These are phyloP conservation scores for Hypomontagnella monticulosa DNA, from an alignment of 495 filamentous ascomycete genomes.

Conservation along the genomic window DNA sequence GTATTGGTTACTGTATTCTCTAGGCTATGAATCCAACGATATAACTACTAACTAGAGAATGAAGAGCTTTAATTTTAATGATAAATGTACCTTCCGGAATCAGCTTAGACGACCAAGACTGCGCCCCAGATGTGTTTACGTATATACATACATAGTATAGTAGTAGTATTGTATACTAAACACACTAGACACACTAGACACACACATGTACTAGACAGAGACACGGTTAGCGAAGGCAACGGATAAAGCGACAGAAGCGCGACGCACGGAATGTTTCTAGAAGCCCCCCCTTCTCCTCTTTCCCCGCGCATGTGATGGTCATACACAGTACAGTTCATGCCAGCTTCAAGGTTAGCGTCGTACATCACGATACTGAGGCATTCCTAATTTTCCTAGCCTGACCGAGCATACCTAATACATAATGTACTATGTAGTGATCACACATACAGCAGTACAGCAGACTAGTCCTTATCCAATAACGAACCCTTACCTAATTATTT, in stretches of 20 bases:
- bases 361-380: no score
- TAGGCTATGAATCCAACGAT: constrained; percentile 14
- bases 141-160: neutral
- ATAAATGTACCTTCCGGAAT: constrained; percentile 25
- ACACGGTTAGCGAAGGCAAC: neutral
- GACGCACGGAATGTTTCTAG: constrained; percentile 28
- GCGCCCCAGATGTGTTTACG: neutral
- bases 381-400: no score
- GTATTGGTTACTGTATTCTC: neutral
- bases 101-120: constrained; percentile 4
- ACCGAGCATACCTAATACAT: no score
- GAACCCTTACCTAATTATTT: no score
- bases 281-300: constrained; percentile 5
- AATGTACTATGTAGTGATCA: no score
- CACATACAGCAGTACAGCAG: no score
- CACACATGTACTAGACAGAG: no score
- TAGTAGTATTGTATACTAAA: no score
- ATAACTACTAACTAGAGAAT: constrained; percentile 9
- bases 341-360: no score
- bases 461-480: no score
- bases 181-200: no score
- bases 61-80: constrained; percentile 5
- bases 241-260: neutral
- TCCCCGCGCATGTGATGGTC: constrained; percentile 4
- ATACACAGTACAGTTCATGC: neutral